A percentile compares a stretch with the other conserved stretches of the same genome.
These are phyloP conservation scores for Fragaria nilgerrensis DNA, from an alignment of 306 rosid genomes.

Conservation along the genomic window DNA sequence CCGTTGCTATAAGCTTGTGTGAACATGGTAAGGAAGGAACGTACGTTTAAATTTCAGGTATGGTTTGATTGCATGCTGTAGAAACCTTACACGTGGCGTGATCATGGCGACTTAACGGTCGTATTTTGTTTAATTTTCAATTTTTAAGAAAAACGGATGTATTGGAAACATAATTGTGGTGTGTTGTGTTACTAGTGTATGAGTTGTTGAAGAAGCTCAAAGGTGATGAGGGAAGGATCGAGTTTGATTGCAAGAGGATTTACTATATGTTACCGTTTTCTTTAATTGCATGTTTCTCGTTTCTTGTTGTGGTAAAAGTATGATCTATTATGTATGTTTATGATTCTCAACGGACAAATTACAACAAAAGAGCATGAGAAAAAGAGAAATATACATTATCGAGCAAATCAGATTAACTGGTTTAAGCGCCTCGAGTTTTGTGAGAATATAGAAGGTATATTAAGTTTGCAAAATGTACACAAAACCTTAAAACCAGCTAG, in stretches of 20 bases:
- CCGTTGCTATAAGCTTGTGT: slow-evolving; percentile 20
- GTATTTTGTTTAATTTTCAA: neutral
- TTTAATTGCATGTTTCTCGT: neutral
- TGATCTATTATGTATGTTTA: no score
- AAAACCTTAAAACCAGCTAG: neutral
- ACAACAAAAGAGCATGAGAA: neutral
- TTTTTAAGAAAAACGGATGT: neutral
- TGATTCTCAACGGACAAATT: neutral
- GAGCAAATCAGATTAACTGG: neutral
- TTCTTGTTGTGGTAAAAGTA: neutral
- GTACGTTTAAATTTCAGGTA: neutral
- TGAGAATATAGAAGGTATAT: neutral
- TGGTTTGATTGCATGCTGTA: neutral
- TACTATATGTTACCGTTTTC: neutral
- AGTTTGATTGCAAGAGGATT: neutral
- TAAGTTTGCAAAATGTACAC: neutral
- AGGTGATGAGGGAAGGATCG: neutral
- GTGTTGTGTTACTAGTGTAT: neutral
- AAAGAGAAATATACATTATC: no score
- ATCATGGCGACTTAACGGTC: slow-evolving; percentile 26
- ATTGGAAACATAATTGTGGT: slow-evolving; percentile 5
- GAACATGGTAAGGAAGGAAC: neutral
- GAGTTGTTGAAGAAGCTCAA: neutral
- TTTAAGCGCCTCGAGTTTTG: neutral
- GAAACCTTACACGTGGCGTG: slow-evolving; percentile 13